Evolutionary conservation across 2,329 filamentous ascomycete genomes (phyloP), one percentile per base, ranked within the genome.

Genomic region (Helotiales sp.): DNA sequence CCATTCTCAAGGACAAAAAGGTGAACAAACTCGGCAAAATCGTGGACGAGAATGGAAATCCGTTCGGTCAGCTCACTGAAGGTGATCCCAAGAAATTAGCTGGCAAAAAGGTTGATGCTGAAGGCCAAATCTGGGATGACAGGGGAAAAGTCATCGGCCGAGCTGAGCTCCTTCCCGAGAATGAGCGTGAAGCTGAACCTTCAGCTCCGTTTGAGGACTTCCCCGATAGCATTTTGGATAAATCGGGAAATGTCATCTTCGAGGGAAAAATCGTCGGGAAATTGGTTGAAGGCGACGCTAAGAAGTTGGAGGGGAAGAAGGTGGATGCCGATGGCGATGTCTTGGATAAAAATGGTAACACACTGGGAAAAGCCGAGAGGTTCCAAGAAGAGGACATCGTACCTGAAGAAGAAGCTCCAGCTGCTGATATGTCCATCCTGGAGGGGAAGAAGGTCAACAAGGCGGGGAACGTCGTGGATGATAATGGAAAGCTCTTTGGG

Each of bases 251-350:
- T 55, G 80, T 89, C 45, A 78, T 82, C 28, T 85, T 81, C 66
- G 80, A 85, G 8, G 85, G 82, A 13, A 81, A 84, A 58, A 82
- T 86, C 63, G 75, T 82, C 45, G 90, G 90, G 43, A 85, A 85
- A 61, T 79, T 92, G 2, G 78, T 87, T 3, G 85, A 90, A 67
- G 90, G 90, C 8, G 89, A 92, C 59, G 75, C 83, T 3, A 88
- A 89, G 79, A 83, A 84, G 63, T 82, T 92, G 32, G 84, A 87
- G 67, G 89, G 89, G 34, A 89, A 89, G 77, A 78, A 83, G 40
- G 92, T 96, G 15, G 93, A 96, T 67, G 90, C 93, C 69, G 92
- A 96, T 70, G 93, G 93, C 45, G 92, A 96, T 65, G 88, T 96
- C 40, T 83, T 91, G 63, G 93, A 96, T 82, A 89, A 89, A 78